Percentiles rank a stretch among this genome's conserved stretches.
phyloP scores from a whole-genome alignment of 495 filamentous ascomycete species.

The Penicillium ochrochloron region DNA sequence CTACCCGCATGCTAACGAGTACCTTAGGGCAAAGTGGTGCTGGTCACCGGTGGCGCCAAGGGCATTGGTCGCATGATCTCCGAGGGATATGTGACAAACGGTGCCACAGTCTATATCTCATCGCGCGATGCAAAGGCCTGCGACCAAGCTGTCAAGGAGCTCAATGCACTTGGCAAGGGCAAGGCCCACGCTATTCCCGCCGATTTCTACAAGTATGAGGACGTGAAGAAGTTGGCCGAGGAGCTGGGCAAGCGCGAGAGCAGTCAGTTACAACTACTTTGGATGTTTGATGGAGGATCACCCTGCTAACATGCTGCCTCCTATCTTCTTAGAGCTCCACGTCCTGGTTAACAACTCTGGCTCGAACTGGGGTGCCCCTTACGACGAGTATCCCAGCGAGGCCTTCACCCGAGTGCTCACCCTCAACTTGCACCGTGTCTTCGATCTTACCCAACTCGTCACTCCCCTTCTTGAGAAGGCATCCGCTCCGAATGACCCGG shows the following conservation, averaged over 20 bases:
- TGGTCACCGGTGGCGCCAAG: slow-evolving; percentile 73
- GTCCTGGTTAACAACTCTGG: slow-evolving; percentile 84
- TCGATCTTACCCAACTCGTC: slow-evolving; percentile 74
- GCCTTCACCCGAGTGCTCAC: slow-evolving; percentile 77
- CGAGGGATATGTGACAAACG: slow-evolving; percentile 76
- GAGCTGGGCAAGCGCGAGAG: slow-evolving; percentile 66
- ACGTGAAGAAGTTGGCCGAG: slow-evolving; percentile 64
- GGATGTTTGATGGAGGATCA: neutral
- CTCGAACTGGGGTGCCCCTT: slow-evolving; percentile 69
- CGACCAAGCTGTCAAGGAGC: slow-evolving; percentile 59
- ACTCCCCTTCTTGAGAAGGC: slow-evolving; percentile 71
- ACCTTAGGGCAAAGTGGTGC: slow-evolving; percentile 71
- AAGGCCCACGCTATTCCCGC: slow-evolving; percentile 67
- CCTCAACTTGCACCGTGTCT: slow-evolving; percentile 80
- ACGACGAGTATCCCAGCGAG: slow-evolving; percentile 68
- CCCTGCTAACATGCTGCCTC: slow-evolving; percentile 9
- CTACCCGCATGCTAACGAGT: slow-evolving; percentile 9
- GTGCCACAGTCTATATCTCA: slow-evolving; percentile 83
- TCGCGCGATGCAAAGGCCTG: slow-evolving; percentile 70
- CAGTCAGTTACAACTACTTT: slow-evolving; percentile 44
- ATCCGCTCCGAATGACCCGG: slow-evolving; percentile 51
- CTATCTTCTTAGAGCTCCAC: slow-evolving; percentile 58
- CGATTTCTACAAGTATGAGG: slow-evolving; percentile 77
- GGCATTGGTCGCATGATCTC: slow-evolving; percentile 83
- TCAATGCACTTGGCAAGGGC: slow-evolving; percentile 66